Evolutionary conservation across 176 grass and related monocot species (phyloP).

Genomic region (Ensete ventricosum): DNA sequence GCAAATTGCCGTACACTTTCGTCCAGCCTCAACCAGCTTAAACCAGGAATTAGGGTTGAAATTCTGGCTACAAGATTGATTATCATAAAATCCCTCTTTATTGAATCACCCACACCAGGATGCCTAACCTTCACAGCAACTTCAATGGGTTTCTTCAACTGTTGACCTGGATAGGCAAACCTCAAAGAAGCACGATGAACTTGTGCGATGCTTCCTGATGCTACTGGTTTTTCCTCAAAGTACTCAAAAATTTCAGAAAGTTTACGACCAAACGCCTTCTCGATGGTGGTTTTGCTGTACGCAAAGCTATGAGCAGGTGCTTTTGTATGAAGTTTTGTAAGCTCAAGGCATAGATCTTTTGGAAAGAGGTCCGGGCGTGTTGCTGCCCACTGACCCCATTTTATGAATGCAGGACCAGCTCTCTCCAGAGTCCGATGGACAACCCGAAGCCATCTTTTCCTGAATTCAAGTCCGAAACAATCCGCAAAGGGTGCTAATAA

Average conservation of each 20-base stretch:
- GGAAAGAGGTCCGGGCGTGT: constrained; percentile 91
- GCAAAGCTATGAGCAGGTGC: constrained; percentile 73
- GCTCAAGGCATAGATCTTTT: constrained; percentile 84
- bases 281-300: constrained; percentile 60
- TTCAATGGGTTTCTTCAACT: constrained; percentile 23
- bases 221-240: constrained; percentile 89
- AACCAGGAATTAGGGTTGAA: constrained; percentile 57
- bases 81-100: constrained; percentile 80
- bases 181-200: constrained; percentile 78
- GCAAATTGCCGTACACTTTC: constrained; percentile 91
- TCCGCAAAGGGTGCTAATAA: constrained; percentile 62
- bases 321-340: constrained; percentile 78
- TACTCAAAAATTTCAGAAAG: constrained; percentile 76
- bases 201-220: constrained; percentile 94
- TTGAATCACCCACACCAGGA: constrained; percentile 87
- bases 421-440: constrained; percentile 66
- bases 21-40: constrained; percentile 95
- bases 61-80: constrained; percentile 62
- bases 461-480: constrained; percentile 47
- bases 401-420: constrained; percentile 91
- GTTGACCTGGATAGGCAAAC: constrained; percentile 36
- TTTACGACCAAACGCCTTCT: constrained; percentile 78
- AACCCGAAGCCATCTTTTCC: constrained; percentile 66
- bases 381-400: constrained; percentile 99
- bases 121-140: constrained; percentile 97